Conservation (phyloP, 2,329 filamentous ascomycete genomes). For the Penicillium psychrosexuale region DNA sequence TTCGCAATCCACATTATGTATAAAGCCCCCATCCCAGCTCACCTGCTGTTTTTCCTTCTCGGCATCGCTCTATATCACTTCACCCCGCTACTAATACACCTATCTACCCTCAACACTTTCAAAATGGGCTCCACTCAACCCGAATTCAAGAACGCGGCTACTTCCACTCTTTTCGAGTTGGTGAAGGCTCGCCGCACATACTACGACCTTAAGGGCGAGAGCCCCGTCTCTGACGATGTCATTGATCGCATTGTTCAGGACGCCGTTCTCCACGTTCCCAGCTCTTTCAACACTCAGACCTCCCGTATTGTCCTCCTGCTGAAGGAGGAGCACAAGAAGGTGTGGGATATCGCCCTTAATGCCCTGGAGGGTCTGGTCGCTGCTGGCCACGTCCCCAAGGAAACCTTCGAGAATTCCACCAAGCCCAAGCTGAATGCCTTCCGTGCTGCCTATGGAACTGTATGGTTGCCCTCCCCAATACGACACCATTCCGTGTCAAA, state of each 20-base stretch:
- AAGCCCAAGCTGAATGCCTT: constrained; percentile 56
- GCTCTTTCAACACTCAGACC: constrained; percentile 82
- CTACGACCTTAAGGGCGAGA: constrained; percentile 33
- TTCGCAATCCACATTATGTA: neutral
- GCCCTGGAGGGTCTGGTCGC: constrained; percentile 47
- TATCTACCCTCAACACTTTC: constrained; percentile 22
- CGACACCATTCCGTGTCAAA: neutral
- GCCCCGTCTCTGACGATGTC: constrained; percentile 32
- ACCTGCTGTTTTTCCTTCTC: neutral
- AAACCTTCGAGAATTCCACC: constrained; percentile 46
- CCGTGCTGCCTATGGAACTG: constrained; percentile 70
- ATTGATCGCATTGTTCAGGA: constrained; percentile 31
- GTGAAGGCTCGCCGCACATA: constrained; percentile 32
- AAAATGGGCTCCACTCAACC: constrained; percentile 38
- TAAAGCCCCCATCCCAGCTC: neutral
- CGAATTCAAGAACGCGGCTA: constrained; percentile 35
- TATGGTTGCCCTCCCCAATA: constrained; percentile 42
- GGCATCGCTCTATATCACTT: neutral
- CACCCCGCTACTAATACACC: neutral
- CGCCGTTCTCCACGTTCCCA: constrained; percentile 66
- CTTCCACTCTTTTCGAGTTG: constrained; percentile 29
- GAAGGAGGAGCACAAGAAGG: constrained; percentile 78
- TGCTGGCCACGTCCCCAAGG: constrained; percentile 53
- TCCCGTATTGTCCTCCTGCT: constrained; percentile 74
- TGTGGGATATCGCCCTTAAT: constrained; percentile 76